phyloP scores from a whole-genome alignment of 768 basidiomycete species.

The Albatrellus ellisii region DNA sequence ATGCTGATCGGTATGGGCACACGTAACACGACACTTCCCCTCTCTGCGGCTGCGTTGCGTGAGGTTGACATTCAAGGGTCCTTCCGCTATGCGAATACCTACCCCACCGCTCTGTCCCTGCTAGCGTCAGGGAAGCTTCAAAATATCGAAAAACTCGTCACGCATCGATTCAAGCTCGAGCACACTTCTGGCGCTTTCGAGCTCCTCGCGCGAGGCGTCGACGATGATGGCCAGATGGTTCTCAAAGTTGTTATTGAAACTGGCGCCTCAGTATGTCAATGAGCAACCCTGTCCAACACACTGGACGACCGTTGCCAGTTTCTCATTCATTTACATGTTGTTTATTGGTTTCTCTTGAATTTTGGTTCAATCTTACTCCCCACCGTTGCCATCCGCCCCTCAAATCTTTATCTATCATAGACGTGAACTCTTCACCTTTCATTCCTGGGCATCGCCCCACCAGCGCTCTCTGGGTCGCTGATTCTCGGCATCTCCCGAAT shows the following conservation, averaged over 20 bases:
- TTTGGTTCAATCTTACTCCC: not conserved
- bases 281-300: not conserved
- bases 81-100: slow-evolving; percentile 87
- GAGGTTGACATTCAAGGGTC: slow-evolving; percentile 91
- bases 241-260: slow-evolving; percentile 79
- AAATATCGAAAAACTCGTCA: slow-evolving; percentile 62
- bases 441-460: not conserved
- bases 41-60: slow-evolving; percentile 68
- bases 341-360: not conserved
- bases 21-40: slow-evolving; percentile 67
- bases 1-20: slow-evolving; percentile 96
- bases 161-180: slow-evolving; percentile 58
- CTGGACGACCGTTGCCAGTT: not conserved
- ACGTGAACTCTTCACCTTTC: too few species aligned
- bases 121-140: slow-evolving; percentile 46
- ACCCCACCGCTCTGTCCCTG: slow-evolving; percentile 72
- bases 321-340: not conserved
- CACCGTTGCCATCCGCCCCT: too few species aligned
- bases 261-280: slow-evolving; percentile 2
- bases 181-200: slow-evolving; percentile 70
- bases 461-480: not conserved
- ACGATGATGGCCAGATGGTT: slow-evolving; percentile 70
- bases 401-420: too few species aligned
- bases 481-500: not conserved
- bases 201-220: slow-evolving; percentile 61